These are phyloP conservation scores for Flaveria bidentis DNA, from an alignment of 129 eudicot genomes.

Conservation along the genomic window DNA sequence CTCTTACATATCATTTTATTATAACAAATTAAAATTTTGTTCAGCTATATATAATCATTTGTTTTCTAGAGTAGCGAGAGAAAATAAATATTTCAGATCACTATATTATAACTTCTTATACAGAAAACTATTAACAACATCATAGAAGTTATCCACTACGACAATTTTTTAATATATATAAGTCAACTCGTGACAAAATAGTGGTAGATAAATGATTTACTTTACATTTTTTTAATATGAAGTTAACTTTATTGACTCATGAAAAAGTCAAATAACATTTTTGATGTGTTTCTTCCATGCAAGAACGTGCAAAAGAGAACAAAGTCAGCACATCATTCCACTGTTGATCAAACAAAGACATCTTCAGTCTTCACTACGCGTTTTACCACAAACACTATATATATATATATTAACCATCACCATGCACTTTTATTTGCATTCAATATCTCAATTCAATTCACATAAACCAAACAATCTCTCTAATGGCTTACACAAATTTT, in stretches of 20 bases:
- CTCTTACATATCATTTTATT: too few species aligned
- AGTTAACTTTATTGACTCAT: background rate
- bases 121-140: too few species aligned
- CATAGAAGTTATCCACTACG: too few species aligned
- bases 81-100: too few species aligned
- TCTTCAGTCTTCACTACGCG: constrained; percentile 25
- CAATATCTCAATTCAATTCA: background rate
- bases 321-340: constrained; percentile 18
- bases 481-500: constrained; percentile 21
- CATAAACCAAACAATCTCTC: background rate
- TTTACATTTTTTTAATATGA: background rate
- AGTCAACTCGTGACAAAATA: background rate
- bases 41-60: too few species aligned
- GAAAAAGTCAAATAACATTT: constrained; percentile 13
- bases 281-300: constrained; percentile 20
- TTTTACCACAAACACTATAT: background rate
- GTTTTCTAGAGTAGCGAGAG: too few species aligned
- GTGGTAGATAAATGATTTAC: background rate
- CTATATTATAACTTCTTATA: too few species aligned
- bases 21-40: too few species aligned
- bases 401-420: background rate
- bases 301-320: background rate
- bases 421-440: background rate
- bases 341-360: constrained; percentile 33
- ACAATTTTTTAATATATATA: too few species aligned